Conservation (phyloP, 345 rosid genomes). For the Ceriops zippeliana region DNA sequence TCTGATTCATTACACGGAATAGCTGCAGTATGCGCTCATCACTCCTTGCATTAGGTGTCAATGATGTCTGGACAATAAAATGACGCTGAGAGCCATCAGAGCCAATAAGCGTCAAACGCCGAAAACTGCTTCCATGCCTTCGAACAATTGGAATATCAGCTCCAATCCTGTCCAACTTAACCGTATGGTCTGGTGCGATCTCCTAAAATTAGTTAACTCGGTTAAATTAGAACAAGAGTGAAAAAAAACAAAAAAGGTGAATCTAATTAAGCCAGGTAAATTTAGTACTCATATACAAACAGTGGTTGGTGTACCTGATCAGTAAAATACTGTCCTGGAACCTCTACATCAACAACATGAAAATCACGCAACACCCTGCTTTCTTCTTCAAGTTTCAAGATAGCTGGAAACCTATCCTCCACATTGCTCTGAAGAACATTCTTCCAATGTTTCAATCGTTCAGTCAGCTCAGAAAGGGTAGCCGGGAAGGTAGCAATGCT, state of each 20-base stretch:
- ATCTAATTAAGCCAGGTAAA: background rate
- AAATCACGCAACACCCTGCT: conserved; percentile 89
- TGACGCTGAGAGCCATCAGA: conserved; percentile 96
- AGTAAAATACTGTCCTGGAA: conserved; percentile 95
- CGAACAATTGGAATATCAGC: conserved; percentile 95
- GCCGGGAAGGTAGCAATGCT: conserved; percentile 85
- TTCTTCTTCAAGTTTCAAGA: conserved; percentile 94
- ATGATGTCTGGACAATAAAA: conserved; percentile 96
- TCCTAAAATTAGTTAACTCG: conserved; percentile 46
- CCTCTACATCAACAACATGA: conserved; percentile 96
- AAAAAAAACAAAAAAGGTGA: background rate
- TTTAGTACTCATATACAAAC: background rate
- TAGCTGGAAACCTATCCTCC: conserved; percentile 95
- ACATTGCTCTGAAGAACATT: conserved; percentile 96
- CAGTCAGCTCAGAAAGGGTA: conserved; percentile 87
- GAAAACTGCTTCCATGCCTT: conserved; percentile 98
- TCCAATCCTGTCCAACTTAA: conserved; percentile 87
- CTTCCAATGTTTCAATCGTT: conserved; percentile 92
- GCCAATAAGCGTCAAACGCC: conserved; percentile 90
- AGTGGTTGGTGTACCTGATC: conserved; percentile 63
- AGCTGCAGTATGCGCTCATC: conserved; percentile 96
- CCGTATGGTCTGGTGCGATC: conserved; percentile 89
- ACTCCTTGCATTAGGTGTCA: conserved; percentile 98
- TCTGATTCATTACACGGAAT: conserved; percentile 97
- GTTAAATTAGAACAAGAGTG: background rate